A percentile compares a stretch with the other conserved stretches of the same genome.
These are phyloP conservation scores for Phaeolepiota aurea DNA, from an alignment of 768 basidiomycete species.

Conservation along the genomic window DNA sequence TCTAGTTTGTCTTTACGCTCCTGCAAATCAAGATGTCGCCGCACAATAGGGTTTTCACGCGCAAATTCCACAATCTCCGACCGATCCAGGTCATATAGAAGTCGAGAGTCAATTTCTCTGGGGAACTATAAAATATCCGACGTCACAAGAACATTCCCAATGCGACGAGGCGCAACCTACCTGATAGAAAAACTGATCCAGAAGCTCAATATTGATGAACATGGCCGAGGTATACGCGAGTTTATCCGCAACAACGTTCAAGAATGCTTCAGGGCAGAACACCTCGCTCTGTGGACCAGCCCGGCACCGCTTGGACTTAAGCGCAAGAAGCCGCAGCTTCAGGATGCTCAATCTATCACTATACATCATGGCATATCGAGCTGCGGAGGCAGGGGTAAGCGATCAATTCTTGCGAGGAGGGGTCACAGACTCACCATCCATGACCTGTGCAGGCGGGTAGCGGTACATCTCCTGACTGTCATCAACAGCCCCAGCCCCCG, in stretches of 20 bases:
- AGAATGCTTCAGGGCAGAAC: slow-evolving; percentile 94
- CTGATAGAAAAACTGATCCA: slow-evolving; percentile 99
- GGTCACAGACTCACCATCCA: slow-evolving; percentile 68
- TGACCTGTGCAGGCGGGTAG: slow-evolving; percentile 84
- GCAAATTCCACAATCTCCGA: slow-evolving; percentile 88
- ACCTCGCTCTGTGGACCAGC: slow-evolving; percentile 81
- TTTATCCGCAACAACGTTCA: slow-evolving; percentile 95
- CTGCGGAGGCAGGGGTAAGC: too few relatives aligned
- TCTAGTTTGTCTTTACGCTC: slow-evolving; percentile 97
- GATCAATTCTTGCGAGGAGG: background rate
- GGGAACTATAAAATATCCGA: slow-evolving; percentile 85
- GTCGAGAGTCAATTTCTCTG: slow-evolving; percentile 89
- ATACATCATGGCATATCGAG: slow-evolving; percentile 88
- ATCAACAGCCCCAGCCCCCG: slow-evolving; percentile 22
- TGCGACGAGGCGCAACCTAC: slow-evolving; percentile 33
- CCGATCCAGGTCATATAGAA: slow-evolving; percentile 90
- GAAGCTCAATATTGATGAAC: slow-evolving; percentile 98
- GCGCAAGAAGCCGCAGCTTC: slow-evolving; percentile 76
- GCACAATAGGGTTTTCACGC: slow-evolving; percentile 87
- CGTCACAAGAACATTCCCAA: too few relatives aligned
- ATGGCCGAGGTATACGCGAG: slow-evolving; percentile 92
- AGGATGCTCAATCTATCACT: slow-evolving; percentile 73
- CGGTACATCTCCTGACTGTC: slow-evolving; percentile 67
- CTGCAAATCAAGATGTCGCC: slow-evolving; percentile 86
- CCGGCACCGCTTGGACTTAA: slow-evolving; percentile 85